These are phyloP conservation scores for Fusarium subglutinans DNA, from an alignment of 2,329 filamentous ascomycete species.

Conservation along the genomic window DNA sequence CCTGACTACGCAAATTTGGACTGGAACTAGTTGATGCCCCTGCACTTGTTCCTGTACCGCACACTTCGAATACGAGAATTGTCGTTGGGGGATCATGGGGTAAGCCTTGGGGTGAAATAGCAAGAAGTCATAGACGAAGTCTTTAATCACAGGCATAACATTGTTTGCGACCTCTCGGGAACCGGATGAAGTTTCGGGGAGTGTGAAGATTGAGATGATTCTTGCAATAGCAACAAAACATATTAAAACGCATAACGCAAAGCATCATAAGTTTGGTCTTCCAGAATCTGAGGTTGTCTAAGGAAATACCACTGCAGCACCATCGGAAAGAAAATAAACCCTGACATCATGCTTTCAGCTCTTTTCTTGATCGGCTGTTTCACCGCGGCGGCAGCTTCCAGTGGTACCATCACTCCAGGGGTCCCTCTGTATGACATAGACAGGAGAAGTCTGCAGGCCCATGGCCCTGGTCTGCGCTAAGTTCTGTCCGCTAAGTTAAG, in stretches of 20 bases:
- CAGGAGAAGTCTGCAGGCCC: not conserved
- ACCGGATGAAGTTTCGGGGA: not conserved
- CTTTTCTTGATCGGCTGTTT: not conserved
- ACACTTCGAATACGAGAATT: not conserved
- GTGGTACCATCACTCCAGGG: not conserved
- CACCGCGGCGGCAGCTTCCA: not conserved
- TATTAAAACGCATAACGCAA: not conserved
- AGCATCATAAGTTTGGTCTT: not conserved
- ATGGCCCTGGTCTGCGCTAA: not conserved
- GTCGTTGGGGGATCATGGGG: not conserved
- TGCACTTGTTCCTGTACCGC: not conserved
- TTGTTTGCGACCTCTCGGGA: not conserved
- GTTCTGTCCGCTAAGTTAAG: no score
- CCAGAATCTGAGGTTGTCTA: not conserved
- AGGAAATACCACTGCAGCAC: no score
- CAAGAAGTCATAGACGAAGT: not conserved
- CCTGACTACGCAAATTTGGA: not conserved
- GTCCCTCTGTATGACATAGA: not conserved
- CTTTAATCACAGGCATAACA: not conserved
- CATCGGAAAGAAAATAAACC: not conserved
- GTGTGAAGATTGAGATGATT: not conserved
- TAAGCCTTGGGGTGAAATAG: not conserved
- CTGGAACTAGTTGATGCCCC: not conserved
- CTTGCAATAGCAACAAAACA: rapidly evolving
- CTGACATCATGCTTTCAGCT: not conserved